A percentile compares a stretch with the other conserved stretches of the same genome.
phyloP scores from a whole-genome alignment of 1,139 yeast species.

The Candida neerlandica region DNA sequence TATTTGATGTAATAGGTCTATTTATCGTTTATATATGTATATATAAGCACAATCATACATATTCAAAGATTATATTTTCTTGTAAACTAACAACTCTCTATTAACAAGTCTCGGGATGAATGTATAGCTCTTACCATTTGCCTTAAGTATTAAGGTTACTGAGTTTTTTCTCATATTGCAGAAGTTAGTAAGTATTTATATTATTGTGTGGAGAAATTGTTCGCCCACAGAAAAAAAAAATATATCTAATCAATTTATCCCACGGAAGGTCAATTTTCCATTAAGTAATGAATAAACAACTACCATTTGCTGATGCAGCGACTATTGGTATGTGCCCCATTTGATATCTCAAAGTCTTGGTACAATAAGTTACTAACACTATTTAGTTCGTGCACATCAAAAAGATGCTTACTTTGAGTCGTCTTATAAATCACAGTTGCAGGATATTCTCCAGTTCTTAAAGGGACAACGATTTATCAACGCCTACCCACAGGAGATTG shows the following conservation, averaged over 20 bases:
- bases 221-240: background rate
- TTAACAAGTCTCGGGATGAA: too few species aligned
- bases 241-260: background rate
- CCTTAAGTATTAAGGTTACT: too few species aligned
- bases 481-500: slow-evolving; percentile 62
- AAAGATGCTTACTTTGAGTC: slow-evolving; percentile 78
- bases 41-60: background rate
- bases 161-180: too few species aligned
- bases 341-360: background rate
- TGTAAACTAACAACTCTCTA: too few species aligned
- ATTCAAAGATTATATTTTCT: background rate
- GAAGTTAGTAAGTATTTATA: background rate
- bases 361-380: slow-evolving; percentile 6
- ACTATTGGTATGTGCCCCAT: slow-evolving; percentile 42
- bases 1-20: background rate
- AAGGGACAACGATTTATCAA: slow-evolving; percentile 74
- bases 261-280: background rate
- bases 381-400: slow-evolving; percentile 74
- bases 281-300: slow-evolving; percentile 19
- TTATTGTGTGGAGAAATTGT: slow-evolving; percentile 7
- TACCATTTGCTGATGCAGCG: slow-evolving; percentile 53
- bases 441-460: slow-evolving; percentile 55
- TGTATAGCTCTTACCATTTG: too few species aligned
- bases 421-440: slow-evolving; percentile 54
- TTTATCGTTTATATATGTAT: background rate